Base-by-base conservation (phyloP, 169 alveolate genomes). In the Eimeria falciformis region DNA sequence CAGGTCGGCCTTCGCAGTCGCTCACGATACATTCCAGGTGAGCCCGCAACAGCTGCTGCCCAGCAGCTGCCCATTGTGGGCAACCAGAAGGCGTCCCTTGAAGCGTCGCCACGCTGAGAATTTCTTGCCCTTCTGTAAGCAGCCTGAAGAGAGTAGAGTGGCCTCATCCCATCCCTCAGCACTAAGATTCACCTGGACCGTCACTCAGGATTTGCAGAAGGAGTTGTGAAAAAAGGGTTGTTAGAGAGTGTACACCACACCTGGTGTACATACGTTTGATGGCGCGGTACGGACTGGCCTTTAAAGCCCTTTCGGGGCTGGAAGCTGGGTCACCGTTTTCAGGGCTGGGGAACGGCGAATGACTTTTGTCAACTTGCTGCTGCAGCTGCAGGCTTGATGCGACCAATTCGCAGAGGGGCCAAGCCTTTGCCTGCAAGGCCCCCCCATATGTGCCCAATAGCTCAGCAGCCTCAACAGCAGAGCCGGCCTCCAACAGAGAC, bases 401-500 rank as follows among this genome's bases (percentile, higher is more conserved):
- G 65, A 53, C 65, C 17, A 1, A 3, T 21, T 53, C 65, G 65
- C 65, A 53, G n/a, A 53, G 65, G n/a, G 65, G 1, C 65, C 65
- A 53, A 53, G n/a, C 65, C 17, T 53, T 12, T 21, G 17, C 65
- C n/a, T 17, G 25, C 17, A 53, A 12, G 25, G n/a, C 17, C n/a
- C 65, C 65, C n/a, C 65, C 65, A 21, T 17, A 3, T 53, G 17
- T 53, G 25, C 65, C 65, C 65, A 62, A 37, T 33, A 62, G 25
- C 50, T 69, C 84, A 73, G 84, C 84, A 7, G 84, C 84, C 55
- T 29, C 84, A 12, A 43, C 84, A 43, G 84, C 84, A 73, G 58
- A 12, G 7, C 29, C 55, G 3, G 58, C n/a, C 33, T 73, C 84
- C 25, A 73, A 1, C 47, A 69, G 53, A 12, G n/a, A 17, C 84